Conservation (phyloP, 2,329 filamentous ascomycete species). For the Diaporthe sp. region DNA sequence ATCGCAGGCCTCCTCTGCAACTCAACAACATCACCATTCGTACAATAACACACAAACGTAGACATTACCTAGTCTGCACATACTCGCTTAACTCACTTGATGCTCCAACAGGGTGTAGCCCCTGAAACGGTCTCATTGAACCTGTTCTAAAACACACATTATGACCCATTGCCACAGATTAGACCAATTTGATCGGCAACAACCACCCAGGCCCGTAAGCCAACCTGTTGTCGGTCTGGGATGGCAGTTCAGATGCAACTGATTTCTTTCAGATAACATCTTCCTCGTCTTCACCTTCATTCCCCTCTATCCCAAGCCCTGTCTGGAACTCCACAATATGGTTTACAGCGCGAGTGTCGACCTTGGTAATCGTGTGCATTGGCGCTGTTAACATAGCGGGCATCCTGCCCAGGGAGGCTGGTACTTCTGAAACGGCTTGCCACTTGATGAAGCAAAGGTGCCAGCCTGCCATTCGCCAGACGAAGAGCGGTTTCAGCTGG, state of each 20-base stretch:
- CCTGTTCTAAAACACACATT: neutral
- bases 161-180: neutral
- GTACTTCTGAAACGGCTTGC: conserved; percentile 31
- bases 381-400: conserved; percentile 47
- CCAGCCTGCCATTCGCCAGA: conserved; percentile 59
- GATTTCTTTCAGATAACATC: neutral
- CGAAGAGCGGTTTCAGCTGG: conserved; percentile 43
- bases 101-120: neutral
- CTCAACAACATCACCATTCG: neutral
- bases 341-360: neutral
- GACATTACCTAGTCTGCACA: neutral
- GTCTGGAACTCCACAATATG: neutral
- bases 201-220: neutral
- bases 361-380: conserved; percentile 45
- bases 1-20: neutral
- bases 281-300: neutral
- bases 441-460: conserved; percentile 62
- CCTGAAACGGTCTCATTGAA: neutral
- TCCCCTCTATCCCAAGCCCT: neutral
- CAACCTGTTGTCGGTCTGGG: neutral
- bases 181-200: neutral
- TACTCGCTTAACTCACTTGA: neutral
- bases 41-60: neutral
- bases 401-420: conserved; percentile 36
- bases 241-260: neutral